Percentiles rank a stretch among this genome's conserved stretches.
Evolutionary conservation across 345 rosid species (phyloP).

Genomic region (Linum tenue): DNA sequence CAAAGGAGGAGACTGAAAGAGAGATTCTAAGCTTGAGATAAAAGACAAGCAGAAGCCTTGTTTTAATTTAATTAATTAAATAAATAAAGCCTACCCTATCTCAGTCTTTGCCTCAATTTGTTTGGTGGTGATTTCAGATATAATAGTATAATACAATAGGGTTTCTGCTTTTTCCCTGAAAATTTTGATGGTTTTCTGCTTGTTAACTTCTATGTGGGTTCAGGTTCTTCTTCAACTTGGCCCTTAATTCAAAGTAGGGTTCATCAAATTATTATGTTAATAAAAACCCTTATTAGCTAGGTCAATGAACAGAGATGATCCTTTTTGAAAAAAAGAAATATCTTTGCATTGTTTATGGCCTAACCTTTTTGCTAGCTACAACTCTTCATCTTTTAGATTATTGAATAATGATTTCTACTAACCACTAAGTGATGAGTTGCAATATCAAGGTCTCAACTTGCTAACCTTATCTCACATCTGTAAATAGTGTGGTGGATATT

Average conservation of each 20-base stretch:
- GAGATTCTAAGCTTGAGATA: slow-evolving; percentile 56
- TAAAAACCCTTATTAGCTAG: slow-evolving; percentile 18
- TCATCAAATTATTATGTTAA: slow-evolving; percentile 12
- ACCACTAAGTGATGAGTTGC: too few relatives aligned
- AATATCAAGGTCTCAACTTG: too few relatives aligned
- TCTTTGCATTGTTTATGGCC: slow-evolving; percentile 8
- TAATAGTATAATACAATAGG: slow-evolving; percentile 10
- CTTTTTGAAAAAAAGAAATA: slow-evolving; percentile 20
- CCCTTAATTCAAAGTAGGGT: slow-evolving; percentile 12
- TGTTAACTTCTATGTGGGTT: slow-evolving; percentile 51
- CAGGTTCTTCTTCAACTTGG: slow-evolving; percentile 35
- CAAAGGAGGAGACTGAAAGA: background rate
- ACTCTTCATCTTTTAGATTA: too few relatives aligned
- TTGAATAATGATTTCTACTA: too few relatives aligned
- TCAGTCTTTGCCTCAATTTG: slow-evolving; percentile 18
- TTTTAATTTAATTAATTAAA: slow-evolving; percentile 3
- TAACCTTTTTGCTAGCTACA: slow-evolving; percentile 14
- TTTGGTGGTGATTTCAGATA: slow-evolving; percentile 22
- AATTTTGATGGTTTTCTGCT: slow-evolving; percentile 55
- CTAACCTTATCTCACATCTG: too few relatives aligned
- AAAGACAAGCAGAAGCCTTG: slow-evolving; percentile 67
- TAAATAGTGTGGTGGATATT: too few relatives aligned
- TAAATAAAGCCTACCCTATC: slow-evolving; percentile 19
- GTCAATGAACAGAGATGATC: slow-evolving; percentile 32
- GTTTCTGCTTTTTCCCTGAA: slow-evolving; percentile 31